Conservation (phyloP, 139 green algal genomes). For the Edaphochlamys debaryana region DNA sequence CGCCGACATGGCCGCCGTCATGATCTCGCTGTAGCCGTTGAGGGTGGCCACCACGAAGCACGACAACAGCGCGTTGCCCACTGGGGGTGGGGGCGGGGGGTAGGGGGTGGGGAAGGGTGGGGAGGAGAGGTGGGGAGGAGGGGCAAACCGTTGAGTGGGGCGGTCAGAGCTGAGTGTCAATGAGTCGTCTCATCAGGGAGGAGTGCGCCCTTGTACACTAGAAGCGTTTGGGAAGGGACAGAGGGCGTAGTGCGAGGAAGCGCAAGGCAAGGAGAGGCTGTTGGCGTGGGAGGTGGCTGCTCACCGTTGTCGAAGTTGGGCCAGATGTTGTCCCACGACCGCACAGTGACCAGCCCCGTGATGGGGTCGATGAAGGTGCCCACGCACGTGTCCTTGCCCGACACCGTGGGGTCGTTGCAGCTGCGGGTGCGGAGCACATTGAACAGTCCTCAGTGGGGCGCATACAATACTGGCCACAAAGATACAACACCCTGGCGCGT, state of each 20-base stretch:
- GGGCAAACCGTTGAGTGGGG: too few relatives aligned
- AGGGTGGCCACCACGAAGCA: conserved; percentile 78
- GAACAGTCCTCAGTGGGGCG: too few relatives aligned
- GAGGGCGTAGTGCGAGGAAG: too few relatives aligned
- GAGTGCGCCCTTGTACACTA: too few relatives aligned
- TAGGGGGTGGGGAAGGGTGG: neutral
- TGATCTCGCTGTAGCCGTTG: conserved; percentile 73
- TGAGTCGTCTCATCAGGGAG: too few relatives aligned
- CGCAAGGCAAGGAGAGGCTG: too few relatives aligned
- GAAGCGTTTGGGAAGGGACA: too few relatives aligned
- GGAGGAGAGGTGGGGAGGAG: neutral
- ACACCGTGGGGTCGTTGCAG: conserved; percentile 76
- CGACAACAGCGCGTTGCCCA: conserved; percentile 71
- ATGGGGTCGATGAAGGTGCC: conserved; percentile 58
- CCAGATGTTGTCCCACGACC: conserved; percentile 64
- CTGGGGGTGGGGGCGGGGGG: neutral
- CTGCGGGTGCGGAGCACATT: conserved; percentile 43
- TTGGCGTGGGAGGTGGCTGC: too few relatives aligned
- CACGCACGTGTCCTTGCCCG: conserved; percentile 46
- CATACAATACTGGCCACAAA: too few relatives aligned
- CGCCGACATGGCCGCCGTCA: conserved; percentile 62
- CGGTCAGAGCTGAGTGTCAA: too few relatives aligned
- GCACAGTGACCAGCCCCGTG: neutral
- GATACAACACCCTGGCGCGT: too few relatives aligned
- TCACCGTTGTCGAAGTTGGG: conserved; percentile 82